Evolutionary conservation across 176 grass and related monocot genomes (phyloP).

Genomic region (Aechmea fasciata): DNA sequence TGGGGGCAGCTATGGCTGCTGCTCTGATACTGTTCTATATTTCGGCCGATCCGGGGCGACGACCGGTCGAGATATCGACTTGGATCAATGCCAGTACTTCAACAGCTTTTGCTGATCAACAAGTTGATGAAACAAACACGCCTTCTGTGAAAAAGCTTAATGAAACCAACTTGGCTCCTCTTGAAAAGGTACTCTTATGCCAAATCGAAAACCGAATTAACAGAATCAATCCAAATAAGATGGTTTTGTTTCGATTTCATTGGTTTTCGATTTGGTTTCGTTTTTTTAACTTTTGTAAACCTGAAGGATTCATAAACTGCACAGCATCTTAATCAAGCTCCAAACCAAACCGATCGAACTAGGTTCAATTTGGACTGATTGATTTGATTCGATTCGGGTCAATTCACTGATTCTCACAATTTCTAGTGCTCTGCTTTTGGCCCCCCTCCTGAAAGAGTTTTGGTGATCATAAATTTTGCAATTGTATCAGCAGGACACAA

Average conservation of each 20-base stretch:
- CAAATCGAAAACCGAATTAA: background rate
- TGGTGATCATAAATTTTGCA: background rate
- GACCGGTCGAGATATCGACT: background rate
- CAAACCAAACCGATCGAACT: too few species aligned
- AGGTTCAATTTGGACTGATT: too few species aligned
- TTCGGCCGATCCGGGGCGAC: conserved; percentile 18
- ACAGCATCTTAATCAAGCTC: too few species aligned
- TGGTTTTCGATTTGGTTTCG: too few species aligned
- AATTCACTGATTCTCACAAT: background rate
- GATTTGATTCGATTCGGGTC: too few species aligned
- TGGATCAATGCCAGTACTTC: background rate
- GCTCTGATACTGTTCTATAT: conserved; percentile 28
- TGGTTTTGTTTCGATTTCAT: too few species aligned
- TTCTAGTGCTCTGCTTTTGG: background rate
- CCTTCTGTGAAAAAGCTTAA: background rate
- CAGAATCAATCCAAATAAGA: background rate
- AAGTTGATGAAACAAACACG: background rate
- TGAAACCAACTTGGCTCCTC: background rate
- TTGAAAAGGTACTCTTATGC: background rate
- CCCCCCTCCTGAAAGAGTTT: background rate
- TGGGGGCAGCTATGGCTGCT: conserved; percentile 27
- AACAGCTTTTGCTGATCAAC: background rate
- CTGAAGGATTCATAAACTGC: too few species aligned
- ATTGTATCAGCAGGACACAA: background rate
- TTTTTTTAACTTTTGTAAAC: too few species aligned